A percentile compares a stretch with the other conserved stretches of the same genome.
Conservation (phyloP, 768 basidiomycete species). For the Trichaptum fuscoviolaceum region DNA sequence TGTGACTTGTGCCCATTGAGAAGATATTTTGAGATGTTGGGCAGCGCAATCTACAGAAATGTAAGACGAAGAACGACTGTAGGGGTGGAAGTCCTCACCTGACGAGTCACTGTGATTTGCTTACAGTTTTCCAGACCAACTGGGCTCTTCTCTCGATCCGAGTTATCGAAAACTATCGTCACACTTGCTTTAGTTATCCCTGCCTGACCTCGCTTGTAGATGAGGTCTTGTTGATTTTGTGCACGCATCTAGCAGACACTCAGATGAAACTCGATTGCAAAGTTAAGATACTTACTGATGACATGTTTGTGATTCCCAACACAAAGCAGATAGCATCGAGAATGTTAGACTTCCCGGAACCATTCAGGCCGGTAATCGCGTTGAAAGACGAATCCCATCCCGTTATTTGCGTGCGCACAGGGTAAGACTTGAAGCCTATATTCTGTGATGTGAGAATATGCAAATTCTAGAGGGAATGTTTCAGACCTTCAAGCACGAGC, state of each 20-base stretch:
- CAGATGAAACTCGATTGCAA: conserved; percentile 1
- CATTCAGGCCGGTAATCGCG: conserved; percentile 94
- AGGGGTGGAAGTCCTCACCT: conserved; percentile 44
- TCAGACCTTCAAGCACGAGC: conserved; percentile 81
- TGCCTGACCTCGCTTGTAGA: conserved; percentile 98
- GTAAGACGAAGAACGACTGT: not conserved
- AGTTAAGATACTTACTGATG: conserved; percentile 48
- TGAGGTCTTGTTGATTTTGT: conserved; percentile 93
- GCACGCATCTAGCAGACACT: conserved; percentile 70
- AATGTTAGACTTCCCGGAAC: conserved; percentile 98
- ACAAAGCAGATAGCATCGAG: conserved; percentile 99
- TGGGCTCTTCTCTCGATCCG: conserved; percentile 79
- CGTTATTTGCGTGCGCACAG: conserved; percentile 89
- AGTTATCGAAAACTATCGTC: conserved; percentile 98
- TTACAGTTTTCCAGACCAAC: conserved; percentile 71
- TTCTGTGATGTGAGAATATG: conserved; percentile 20
- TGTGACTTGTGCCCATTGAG: conserved; percentile 92
- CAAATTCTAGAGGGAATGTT: not conserved
- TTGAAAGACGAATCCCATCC: conserved; percentile 99
- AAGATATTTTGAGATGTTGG: conserved; percentile 91
- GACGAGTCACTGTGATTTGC: conserved; percentile 96
- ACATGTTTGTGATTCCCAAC: conserved; percentile 94
- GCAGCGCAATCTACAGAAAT: conserved; percentile 74
- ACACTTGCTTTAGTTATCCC: conserved; percentile 96
- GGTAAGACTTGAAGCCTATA: conserved; percentile 92